These are phyloP conservation scores for Nicotiana sylvestris DNA, from an alignment of 257 asterid species.

Conservation along the genomic window DNA sequence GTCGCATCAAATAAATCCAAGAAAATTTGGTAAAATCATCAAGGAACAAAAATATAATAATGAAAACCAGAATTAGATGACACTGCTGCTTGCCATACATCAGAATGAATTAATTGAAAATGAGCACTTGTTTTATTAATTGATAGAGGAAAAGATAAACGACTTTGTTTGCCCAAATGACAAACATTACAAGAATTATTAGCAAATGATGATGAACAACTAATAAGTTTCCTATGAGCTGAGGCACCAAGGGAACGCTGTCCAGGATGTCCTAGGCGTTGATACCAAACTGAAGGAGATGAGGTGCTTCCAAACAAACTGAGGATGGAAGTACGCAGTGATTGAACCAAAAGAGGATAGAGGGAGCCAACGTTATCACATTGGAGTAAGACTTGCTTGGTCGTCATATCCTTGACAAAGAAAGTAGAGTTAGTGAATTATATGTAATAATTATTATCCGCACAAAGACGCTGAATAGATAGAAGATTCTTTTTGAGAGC, in stretches of 20 bases:
- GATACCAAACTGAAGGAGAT: not conserved
- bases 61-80: not conserved
- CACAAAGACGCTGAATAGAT: too few relatives aligned
- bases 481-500: too few relatives aligned
- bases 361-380: too few relatives aligned
- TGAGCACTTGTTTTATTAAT: not conserved
- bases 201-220: not conserved
- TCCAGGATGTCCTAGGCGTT: not conserved
- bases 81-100: not conserved
- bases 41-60: not conserved
- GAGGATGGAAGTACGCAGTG: too few relatives aligned
- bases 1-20: not conserved
- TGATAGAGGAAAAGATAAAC: not conserved
- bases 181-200: not conserved
- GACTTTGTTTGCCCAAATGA: not conserved
- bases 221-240: not conserved
- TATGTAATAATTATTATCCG: too few relatives aligned
- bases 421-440: too few relatives aligned
- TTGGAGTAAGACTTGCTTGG: too few relatives aligned
- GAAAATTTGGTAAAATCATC: not conserved
- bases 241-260: not conserved
- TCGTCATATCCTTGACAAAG: too few relatives aligned
- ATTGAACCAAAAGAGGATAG: too few relatives aligned
- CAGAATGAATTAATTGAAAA: too few relatives aligned
- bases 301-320: too few relatives aligned